Evolutionary conservation across 257 asterid genomes (phyloP), one percentile per base, ranked within the genome.

Genomic region (Ehretia macrophylla): DNA sequence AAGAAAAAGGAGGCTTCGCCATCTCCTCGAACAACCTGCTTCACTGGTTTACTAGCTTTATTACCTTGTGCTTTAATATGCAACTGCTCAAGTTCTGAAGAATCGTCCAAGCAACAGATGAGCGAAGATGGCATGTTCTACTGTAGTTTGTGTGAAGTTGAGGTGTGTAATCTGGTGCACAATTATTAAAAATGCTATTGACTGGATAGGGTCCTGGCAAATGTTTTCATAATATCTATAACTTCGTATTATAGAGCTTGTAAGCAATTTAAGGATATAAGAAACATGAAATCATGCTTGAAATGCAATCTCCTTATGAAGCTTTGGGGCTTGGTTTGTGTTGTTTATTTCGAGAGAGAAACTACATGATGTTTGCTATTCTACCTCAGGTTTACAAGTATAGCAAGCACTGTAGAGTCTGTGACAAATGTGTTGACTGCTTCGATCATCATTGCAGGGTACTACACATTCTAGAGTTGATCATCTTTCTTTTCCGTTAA

Each of bases 371-470:
- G 62, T n/a, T 32, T 20, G 8, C 46, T 71, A 14, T 47, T 16
- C 37, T 72, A 60, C 75, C 71, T 67, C 83, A 93, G 99, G 99
- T 93, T 68, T 87, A 70, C 74, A 93, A 86, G 78, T 88, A 84
- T 81, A 92, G 99, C 88, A 92, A 92, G 85, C 99, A 92, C 62
- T 92, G 99, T 56, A 81, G 99, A 79, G 97, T 92, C 23, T 88
- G 97, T 52, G 99, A 92, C 80, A 92, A 92, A 75, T 92, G 99
- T 35, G 99, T 92, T 10, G 91, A 92, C 80, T 78, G 81, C 44
- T 92, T 92, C 18, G 99, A 92, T 76, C 99, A 92, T 74, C 99
- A 92, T 73, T 93, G 99, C 92, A 78, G 99, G 96, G 99, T 93
- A 83, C 40, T 54, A 42, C 27, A 54, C 44, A 56, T 17, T 55